A percentile compares a stretch with the other conserved stretches of the same genome.
Conservation (phyloP, 306 rosid species). For the Urtica urens region DNA sequence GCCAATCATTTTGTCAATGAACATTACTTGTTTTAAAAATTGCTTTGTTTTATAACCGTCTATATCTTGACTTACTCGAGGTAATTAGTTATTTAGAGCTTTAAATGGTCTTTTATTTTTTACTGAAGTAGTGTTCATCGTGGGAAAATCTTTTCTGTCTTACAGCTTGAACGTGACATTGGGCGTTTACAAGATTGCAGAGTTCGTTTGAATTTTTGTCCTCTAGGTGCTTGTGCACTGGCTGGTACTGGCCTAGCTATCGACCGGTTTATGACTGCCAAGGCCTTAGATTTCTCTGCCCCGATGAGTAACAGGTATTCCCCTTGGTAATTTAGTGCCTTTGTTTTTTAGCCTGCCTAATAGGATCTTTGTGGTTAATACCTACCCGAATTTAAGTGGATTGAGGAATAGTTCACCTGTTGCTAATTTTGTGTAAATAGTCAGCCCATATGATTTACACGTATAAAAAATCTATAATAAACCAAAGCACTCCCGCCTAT, state of each 20-base stretch:
- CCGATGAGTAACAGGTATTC: slow-evolving; percentile 86
- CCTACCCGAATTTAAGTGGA: too few species aligned
- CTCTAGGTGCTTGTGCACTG: slow-evolving; percentile 96
- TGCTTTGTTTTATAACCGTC: too few species aligned
- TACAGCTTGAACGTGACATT: slow-evolving; percentile 90
- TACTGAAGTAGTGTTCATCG: slow-evolving; percentile 10
- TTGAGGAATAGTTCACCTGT: too few species aligned
- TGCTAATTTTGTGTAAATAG: too few species aligned
- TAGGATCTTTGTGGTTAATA: too few species aligned
- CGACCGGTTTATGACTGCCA: slow-evolving; percentile 90
- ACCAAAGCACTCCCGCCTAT: too few species aligned
- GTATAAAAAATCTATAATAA: too few species aligned
- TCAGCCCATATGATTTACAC: too few species aligned
- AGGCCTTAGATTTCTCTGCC: slow-evolving; percentile 69
- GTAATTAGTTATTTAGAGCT: neutral
- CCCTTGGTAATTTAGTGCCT: slow-evolving; percentile 4
- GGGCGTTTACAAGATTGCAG: slow-evolving; percentile 82
- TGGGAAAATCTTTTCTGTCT: neutral
- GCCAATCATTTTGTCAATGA: too few species aligned
- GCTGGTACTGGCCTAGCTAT: slow-evolving; percentile 99
- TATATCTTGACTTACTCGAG: neutral
- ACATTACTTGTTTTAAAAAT: too few species aligned
- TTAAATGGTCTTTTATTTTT: neutral
- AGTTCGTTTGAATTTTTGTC: slow-evolving; percentile 73
- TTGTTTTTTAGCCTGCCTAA: neutral